Conservation (phyloP, 2,329 filamentous ascomycete genomes). For the Penicillium crustosum region DNA sequence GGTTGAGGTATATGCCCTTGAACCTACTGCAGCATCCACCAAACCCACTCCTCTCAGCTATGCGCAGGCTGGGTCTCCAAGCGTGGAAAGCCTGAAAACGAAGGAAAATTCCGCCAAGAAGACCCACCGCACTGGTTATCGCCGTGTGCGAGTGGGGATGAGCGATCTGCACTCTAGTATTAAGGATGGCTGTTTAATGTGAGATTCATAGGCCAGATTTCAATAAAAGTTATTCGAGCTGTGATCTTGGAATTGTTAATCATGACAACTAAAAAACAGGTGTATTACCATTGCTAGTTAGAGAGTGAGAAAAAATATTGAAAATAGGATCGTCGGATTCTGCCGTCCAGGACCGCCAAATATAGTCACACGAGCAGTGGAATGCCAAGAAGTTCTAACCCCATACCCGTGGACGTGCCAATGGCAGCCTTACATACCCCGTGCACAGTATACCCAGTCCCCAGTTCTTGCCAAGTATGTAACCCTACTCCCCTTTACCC, state of each 20-base stretch:
- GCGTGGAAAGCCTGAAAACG: slow-evolving; percentile 21
- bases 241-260: background rate
- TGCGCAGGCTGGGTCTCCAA: slow-evolving; percentile 28
- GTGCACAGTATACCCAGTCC: too few species aligned
- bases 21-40: slow-evolving; percentile 23
- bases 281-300: too few species aligned
- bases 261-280: too few species aligned
- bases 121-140: slow-evolving; percentile 22
- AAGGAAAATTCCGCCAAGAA: slow-evolving; percentile 18
- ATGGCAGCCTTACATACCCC: too few species aligned
- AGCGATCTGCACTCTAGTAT: slow-evolving; percentile 51
- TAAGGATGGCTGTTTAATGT: slow-evolving; percentile 52
- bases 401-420: background rate
- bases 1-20: slow-evolving; percentile 71
- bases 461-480: too few species aligned
- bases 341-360: background rate
- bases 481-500: too few species aligned
- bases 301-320: too few species aligned
- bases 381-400: background rate
- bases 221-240: background rate
- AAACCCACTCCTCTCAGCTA: slow-evolving; percentile 33
- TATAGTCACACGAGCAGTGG: background rate
- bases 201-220: slow-evolving; percentile 11
- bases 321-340: background rate
- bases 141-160: slow-evolving; percentile 43